Evolutionary conservation across 2,329 filamentous ascomycete genomes (phyloP).

Genomic region (Aureobasidium sp.): DNA sequence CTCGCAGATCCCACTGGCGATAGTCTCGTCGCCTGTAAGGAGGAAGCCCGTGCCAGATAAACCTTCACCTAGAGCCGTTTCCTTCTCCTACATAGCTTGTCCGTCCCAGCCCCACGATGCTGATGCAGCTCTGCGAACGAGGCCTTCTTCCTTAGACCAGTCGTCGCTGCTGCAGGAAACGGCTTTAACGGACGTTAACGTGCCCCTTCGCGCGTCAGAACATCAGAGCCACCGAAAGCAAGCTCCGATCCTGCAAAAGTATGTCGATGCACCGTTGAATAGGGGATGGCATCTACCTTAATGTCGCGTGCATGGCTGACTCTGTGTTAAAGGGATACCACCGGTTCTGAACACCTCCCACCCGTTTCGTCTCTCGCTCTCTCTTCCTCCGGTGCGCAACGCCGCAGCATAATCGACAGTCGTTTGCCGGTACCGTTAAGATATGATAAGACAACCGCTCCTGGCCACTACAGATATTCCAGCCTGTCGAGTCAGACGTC

Average conservation of each 20-base stretch:
- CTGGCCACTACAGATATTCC: conserved; percentile 12
- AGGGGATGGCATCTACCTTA: conserved; percentile 9
- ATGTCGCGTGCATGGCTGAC: conserved; percentile 10
- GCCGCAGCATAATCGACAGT: conserved; percentile 14
- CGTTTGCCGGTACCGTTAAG: conserved; percentile 16
- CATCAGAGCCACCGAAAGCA: conserved; percentile 17
- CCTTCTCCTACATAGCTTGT: conserved; percentile 39
- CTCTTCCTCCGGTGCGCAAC: not conserved
- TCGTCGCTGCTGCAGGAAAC: conserved; percentile 24
- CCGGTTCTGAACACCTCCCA: conserved; percentile 1
- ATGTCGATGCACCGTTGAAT: conserved; percentile 14
- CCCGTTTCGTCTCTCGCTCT: conserved; percentile 5
- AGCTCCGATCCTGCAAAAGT: conserved; percentile 13
- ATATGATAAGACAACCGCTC: conserved; percentile 17
- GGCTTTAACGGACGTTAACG: conserved; percentile 24
- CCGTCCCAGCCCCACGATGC: conserved; percentile 21
- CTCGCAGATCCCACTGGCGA: conserved; percentile 31
- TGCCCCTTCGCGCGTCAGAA: conserved; percentile 29
- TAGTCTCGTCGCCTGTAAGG: conserved; percentile 37
- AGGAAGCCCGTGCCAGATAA: conserved; percentile 49
- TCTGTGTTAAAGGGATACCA: conserved; percentile 5
- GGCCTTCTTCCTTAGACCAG: conserved; percentile 29
- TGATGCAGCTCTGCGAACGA: conserved; percentile 21
- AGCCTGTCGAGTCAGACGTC: conserved; percentile 16
- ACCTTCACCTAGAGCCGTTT: conserved; percentile 41